A percentile compares a stretch with the other conserved stretches of the same genome.
These are phyloP conservation scores for Liriodendron chinense DNA, from an alignment of 164 flowering plant genomes.

Conservation along the genomic window DNA sequence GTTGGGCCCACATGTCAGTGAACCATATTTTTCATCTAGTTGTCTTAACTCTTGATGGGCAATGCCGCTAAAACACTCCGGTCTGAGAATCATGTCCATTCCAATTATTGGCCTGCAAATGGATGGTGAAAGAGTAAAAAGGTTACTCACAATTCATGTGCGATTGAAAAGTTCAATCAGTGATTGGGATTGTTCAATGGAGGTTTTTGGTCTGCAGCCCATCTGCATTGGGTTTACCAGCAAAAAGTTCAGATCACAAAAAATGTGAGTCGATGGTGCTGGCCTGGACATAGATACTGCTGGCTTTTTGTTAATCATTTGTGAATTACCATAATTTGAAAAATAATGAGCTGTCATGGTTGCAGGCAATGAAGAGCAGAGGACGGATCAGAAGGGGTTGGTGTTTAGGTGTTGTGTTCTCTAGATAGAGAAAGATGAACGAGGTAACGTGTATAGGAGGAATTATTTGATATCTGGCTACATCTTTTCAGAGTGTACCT, in stretches of 20 bases:
- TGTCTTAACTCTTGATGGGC: too few relatives aligned
- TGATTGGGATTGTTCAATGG: background rate
- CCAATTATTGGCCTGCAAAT: background rate
- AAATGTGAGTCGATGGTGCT: too few relatives aligned
- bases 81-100: background rate
- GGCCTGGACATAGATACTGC: too few relatives aligned
- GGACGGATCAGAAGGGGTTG: slow-evolving; percentile 57
- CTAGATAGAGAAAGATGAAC: slow-evolving; percentile 15
- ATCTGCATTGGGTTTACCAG: background rate
- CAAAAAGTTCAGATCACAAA: too few relatives aligned
- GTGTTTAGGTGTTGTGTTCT: slow-evolving; percentile 60
- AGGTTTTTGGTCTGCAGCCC: background rate
- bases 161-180: background rate
- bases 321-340: background rate
- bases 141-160: too few relatives aligned
- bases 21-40: too few relatives aligned
- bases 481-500: too few relatives aligned
- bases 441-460: background rate
- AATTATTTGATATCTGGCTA: background rate
- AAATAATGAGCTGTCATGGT: background rate
- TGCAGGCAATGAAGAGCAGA: slow-evolving; percentile 68
- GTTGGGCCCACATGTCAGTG: background rate
- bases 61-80: too few relatives aligned
- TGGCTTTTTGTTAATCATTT: too few relatives aligned
- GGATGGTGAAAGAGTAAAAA: too few relatives aligned